Base-by-base conservation (phyloP, 768 basidiomycete genomes). In the Xerocomellus intermedius region DNA sequence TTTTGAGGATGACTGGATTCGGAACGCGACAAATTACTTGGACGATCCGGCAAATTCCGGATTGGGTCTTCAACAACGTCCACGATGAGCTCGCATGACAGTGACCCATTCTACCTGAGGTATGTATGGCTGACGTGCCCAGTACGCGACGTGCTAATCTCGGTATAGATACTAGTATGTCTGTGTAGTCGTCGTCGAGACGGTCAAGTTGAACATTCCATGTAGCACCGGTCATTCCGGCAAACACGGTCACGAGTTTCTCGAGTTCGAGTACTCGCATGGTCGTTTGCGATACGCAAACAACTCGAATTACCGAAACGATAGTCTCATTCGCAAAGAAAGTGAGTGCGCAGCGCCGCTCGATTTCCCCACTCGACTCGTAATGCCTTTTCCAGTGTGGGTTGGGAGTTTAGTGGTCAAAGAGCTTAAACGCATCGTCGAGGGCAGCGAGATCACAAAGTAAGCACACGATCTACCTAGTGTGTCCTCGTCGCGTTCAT, bases 231-330 rank as follows among this genome's bases (percentile, higher is more conserved):
- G 97, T n/a, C 96, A 98, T 73, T 94, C 94, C 65, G 96, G 97
- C 56, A 94, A 94, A 71, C 94, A 96, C 65, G 95, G 94, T 19
- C 94, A 97, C 75, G 94, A 97, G 72, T 98, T 98, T 71, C 81
- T 99, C 44, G 96, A 99, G 71, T 99, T 98, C 66, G 96, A 98
- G 73, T 97, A 98, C 76, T 89, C 92, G 14, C 91, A 95, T 77
- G 96, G 96, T 37, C 87, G 96, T 61, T 81, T 98, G 52, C 84
- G 97, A 62, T 99, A 98, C 71, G 97, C 97, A 58, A 96, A 98
- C 79, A 98, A 98, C 79, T 98, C 96, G 10, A 99, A 99, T 74
- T 99, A 99, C 75, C 79, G 97, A 32, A 98, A 98, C 65, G 97
- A 99, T 75, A 90, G 88, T 71, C 77, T 98, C 46, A 98, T 99